Conservation (phyloP, 768 basidiomycete species). For the Trametes cubensis region DNA sequence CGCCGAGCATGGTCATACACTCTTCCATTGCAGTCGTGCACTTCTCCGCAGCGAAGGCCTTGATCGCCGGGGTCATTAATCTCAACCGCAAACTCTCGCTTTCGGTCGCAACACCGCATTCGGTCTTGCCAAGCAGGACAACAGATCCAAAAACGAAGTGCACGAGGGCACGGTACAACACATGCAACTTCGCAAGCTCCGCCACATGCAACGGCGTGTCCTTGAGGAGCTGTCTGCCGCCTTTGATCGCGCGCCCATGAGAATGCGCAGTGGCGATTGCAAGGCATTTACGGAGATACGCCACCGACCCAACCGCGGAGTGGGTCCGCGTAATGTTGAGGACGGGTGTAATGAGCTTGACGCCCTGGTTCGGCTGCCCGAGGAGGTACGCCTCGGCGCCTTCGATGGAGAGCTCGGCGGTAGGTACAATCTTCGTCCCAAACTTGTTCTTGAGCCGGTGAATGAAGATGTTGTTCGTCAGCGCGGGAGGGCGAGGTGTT, state of each 20-base stretch:
- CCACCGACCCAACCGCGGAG: slow-evolving; percentile 54
- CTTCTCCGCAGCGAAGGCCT: slow-evolving; percentile 71
- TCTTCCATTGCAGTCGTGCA: slow-evolving; percentile 68
- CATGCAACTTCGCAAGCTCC: slow-evolving; percentile 58
- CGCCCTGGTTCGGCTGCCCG: slow-evolving; percentile 58
- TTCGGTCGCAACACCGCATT: slow-evolving; percentile 52
- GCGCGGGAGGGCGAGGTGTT: slow-evolving; percentile 46
- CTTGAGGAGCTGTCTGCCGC: slow-evolving; percentile 51
- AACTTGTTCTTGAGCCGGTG: slow-evolving; percentile 82
- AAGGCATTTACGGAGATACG: slow-evolving; percentile 62
- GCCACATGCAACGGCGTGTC: slow-evolving; percentile 66
- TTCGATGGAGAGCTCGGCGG: slow-evolving; percentile 70
- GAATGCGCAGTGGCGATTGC: slow-evolving; percentile 69
- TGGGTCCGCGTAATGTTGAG: slow-evolving; percentile 79
- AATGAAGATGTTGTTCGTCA: slow-evolving; percentile 65
- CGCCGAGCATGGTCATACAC: slow-evolving; percentile 73
- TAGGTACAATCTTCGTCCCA: slow-evolving; percentile 73
- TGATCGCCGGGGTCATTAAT: slow-evolving; percentile 68
- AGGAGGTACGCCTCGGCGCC: slow-evolving; percentile 64
- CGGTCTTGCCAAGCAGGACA: slow-evolving; percentile 59
- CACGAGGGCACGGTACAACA: slow-evolving; percentile 66
- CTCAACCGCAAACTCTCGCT: slow-evolving; percentile 58
- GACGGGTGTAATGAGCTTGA: slow-evolving; percentile 68
- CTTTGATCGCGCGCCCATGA: slow-evolving; percentile 55
- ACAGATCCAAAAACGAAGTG: slow-evolving; percentile 67